Evolutionary conservation across 345 rosid species (phyloP).

Genomic region (Kernera saxatilis): DNA sequence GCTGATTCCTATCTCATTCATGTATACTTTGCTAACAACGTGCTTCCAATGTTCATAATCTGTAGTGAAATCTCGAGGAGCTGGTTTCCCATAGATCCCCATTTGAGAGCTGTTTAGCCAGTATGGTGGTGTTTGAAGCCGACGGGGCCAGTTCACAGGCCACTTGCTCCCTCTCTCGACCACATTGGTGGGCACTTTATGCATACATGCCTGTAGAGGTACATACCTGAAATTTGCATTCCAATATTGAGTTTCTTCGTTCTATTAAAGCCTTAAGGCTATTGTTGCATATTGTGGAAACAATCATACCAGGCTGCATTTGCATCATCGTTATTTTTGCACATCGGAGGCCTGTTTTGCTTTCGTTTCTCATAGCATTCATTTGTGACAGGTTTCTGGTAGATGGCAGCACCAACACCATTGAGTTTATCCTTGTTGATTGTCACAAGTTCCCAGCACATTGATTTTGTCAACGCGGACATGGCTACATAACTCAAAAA

Average conservation of each 20-base stretch:
- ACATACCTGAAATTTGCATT: constrained; percentile 59
- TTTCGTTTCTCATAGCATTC: constrained; percentile 74
- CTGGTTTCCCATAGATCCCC: constrained; percentile 93
- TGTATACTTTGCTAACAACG: constrained; percentile 59
- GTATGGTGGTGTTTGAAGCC: constrained; percentile 62
- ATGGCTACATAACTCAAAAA: constrained; percentile 41
- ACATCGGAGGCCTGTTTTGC: constrained; percentile 64
- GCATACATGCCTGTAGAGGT: constrained; percentile 83
- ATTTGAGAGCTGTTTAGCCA: constrained; percentile 82
- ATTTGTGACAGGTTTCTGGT: constrained; percentile 65
- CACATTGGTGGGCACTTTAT: constrained; percentile 41
- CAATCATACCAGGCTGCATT: constrained; percentile 73
- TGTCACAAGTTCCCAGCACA: constrained; percentile 92
- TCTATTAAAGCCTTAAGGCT: not conserved
- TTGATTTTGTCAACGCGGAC: constrained; percentile 61
- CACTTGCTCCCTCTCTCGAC: constrained; percentile 61
- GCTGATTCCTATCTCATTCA: constrained; percentile 70
- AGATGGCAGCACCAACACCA: constrained; percentile 68
- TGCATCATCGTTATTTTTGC: constrained; percentile 66
- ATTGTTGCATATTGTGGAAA: not conserved
- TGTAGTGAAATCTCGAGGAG: constrained; percentile 64
- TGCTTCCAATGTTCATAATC: constrained; percentile 81
- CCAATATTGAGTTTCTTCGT: not conserved
- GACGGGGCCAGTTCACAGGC: constrained; percentile 75
- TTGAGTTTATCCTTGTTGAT: constrained; percentile 74